Evolutionary conservation across 805 yeast species (phyloP).

Genomic region (Kazachstania bromeliacearum): DNA sequence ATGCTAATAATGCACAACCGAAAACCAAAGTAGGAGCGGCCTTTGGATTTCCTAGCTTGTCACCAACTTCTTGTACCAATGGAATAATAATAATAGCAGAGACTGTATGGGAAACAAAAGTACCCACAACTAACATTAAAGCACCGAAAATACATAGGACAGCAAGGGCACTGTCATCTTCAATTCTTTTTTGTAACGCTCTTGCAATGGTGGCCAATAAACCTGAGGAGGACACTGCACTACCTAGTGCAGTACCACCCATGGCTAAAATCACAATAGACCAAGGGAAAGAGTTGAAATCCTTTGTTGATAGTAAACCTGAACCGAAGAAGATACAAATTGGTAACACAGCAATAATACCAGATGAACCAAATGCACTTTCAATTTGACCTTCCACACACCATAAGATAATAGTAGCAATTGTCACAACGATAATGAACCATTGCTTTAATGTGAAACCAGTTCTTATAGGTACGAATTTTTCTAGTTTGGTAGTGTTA

Average conservation of each 20-base stretch:
- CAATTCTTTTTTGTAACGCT: constrained; percentile 55
- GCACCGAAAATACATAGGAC: constrained; percentile 76
- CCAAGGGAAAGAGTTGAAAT: constrained; percentile 94
- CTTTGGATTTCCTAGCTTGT: constrained; percentile 56
- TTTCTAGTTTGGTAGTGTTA: constrained; percentile 37
- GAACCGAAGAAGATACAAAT: constrained; percentile 83
- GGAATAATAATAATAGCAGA: constrained; percentile 92
- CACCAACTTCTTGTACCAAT: constrained; percentile 80
- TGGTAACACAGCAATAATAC: constrained; percentile 81
- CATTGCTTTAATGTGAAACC: constrained; percentile 62
- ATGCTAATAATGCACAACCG: constrained; percentile 55
- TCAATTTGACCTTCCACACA: constrained; percentile 72
- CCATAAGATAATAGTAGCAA: constrained; percentile 77
- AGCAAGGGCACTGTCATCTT: constrained; percentile 53
- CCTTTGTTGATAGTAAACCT: constrained; percentile 72
- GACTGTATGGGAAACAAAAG: constrained; percentile 93
- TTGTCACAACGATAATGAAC: constrained; percentile 59
- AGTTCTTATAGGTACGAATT: constrained; percentile 47
- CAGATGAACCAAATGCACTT: constrained; percentile 79
- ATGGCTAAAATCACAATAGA: constrained; percentile 88
- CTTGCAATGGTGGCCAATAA: constrained; percentile 69
- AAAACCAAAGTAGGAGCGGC: constrained; percentile 42
- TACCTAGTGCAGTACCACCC: constrained; percentile 96
- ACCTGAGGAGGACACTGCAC: constrained; percentile 89
- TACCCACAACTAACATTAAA: constrained; percentile 76